Percentiles rank a stretch among this genome's conserved stretches.
Evolutionary conservation across 2,329 filamentous ascomycete species (phyloP).

Genomic region (Oidium heveae): DNA sequence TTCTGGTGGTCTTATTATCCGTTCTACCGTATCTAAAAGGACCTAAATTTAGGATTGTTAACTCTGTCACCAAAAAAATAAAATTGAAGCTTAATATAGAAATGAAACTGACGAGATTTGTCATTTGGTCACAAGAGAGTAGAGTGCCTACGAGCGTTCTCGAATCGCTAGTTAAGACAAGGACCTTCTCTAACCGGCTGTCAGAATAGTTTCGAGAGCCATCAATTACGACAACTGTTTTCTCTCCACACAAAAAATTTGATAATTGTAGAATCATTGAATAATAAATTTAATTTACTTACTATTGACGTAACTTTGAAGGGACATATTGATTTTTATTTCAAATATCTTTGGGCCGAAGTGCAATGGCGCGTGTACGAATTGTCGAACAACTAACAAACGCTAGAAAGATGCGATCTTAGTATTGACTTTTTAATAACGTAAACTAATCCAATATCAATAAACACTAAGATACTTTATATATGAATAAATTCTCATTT

Average conservation of each 20-base stretch:
- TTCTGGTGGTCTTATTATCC: conserved; percentile 68
- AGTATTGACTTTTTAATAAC: too few species aligned
- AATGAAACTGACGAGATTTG: conserved; percentile 50
- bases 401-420: too few species aligned
- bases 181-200: conserved; percentile 49
- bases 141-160: conserved; percentile 65
- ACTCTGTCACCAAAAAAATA: background rate
- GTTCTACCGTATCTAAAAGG: conserved; percentile 58
- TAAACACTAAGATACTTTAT: too few species aligned
- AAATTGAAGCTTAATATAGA: too few species aligned
- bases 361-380: too few species aligned
- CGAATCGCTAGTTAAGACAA: conserved; percentile 79
- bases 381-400: too few species aligned
- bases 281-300: conserved; percentile 9
- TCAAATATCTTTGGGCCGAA: background rate
- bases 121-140: conserved; percentile 68
- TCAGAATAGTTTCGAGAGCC: conserved; percentile 10
- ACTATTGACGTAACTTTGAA: conserved; percentile 28
- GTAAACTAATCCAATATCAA: too few species aligned
- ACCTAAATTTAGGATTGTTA: conserved; percentile 24
- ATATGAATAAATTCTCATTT: too few species aligned
- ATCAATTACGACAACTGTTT: too few species aligned
- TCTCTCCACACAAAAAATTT: too few species aligned
- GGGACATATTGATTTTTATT: conserved; percentile 20
- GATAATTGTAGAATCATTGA: background rate